These are phyloP conservation scores for Ascochyta clinopodiicola DNA, from an alignment of 2,329 filamentous ascomycete genomes.

Conservation along the genomic window DNA sequence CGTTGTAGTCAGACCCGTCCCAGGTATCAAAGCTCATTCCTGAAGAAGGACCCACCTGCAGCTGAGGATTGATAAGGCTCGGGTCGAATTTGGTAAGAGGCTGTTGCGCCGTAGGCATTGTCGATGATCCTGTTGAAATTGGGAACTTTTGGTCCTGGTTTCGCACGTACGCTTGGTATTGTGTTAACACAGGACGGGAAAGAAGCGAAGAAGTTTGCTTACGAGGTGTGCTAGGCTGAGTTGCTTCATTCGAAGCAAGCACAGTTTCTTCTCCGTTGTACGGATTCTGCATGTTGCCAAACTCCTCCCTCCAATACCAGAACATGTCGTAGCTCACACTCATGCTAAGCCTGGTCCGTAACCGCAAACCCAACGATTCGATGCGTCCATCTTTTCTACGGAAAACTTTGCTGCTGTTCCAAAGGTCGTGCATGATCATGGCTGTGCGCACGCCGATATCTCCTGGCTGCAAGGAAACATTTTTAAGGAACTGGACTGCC, in stretches of 20 bases:
- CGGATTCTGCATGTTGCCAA: slow-evolving; percentile 46
- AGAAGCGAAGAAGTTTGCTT: slow-evolving; percentile 16
- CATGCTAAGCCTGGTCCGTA: slow-evolving; percentile 46
- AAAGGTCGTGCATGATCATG: slow-evolving; percentile 44
- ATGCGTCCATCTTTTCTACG: slow-evolving; percentile 40
- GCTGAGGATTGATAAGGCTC: slow-evolving; percentile 29
- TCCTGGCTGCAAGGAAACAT: slow-evolving; percentile 42
- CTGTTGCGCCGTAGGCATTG: slow-evolving; percentile 16
- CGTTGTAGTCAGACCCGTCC: slow-evolving; percentile 37
- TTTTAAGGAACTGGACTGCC: slow-evolving; percentile 41
- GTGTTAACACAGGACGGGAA: slow-evolving; percentile 16
- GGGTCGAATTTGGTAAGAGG: slow-evolving; percentile 38
- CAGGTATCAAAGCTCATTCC: slow-evolving; percentile 37
- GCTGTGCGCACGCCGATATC: slow-evolving; percentile 41
- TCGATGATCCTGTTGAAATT: slow-evolving; percentile 12
- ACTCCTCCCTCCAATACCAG: slow-evolving; percentile 50
- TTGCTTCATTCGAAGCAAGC: slow-evolving; percentile 26
- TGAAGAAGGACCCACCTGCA: slow-evolving; percentile 26
- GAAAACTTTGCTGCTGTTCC: slow-evolving; percentile 44
- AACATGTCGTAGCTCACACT: slow-evolving; percentile 50
- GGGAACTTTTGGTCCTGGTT: slow-evolving; percentile 26
- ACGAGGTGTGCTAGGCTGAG: slow-evolving; percentile 40
- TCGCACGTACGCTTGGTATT: slow-evolving; percentile 23
- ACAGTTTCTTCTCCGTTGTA: slow-evolving; percentile 43
- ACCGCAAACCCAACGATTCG: slow-evolving; percentile 40